These are phyloP conservation scores for Colletotrichum karsti DNA, from an alignment of 2,329 filamentous ascomycete species.

Conservation along the genomic window DNA sequence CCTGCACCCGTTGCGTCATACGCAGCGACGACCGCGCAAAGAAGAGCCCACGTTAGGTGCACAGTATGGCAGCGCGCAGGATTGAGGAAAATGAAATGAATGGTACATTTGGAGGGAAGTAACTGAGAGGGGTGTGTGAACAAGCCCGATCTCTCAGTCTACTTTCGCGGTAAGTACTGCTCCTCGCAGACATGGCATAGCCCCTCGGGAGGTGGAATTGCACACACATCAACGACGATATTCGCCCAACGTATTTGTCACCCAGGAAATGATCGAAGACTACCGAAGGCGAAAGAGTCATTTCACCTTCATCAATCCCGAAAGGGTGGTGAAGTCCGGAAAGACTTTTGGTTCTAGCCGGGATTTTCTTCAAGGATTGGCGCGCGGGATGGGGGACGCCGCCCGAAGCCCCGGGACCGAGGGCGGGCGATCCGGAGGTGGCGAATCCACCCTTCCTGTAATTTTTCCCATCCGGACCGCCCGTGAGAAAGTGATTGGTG, in stretches of 20 bases:
- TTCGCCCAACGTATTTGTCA: background rate
- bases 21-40: background rate
- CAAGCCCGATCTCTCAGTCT: background rate
- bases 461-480: background rate
- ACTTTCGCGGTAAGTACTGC: background rate
- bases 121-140: background rate
- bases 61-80: background rate
- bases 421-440: slow-evolving; percentile 4
- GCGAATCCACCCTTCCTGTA: background rate
- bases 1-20: background rate
- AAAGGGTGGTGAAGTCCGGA: background rate
- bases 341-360: background rate
- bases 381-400: background rate
- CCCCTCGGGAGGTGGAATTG: background rate
- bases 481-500: background rate
- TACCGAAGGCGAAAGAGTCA: slow-evolving; percentile 1
- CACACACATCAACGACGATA: too few relatives aligned
- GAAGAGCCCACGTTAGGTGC: background rate
- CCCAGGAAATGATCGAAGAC: background rate
- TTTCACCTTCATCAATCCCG: background rate
- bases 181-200: too few relatives aligned
- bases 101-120: background rate
- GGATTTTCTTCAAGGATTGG: background rate
- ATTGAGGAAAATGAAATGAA: background rate
- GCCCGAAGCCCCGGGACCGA: background rate